Evolutionary conservation across 257 asterid genomes (phyloP), one percentile per base, ranked within the genome.

Genomic region (Dorcoceras hygrometricum): DNA sequence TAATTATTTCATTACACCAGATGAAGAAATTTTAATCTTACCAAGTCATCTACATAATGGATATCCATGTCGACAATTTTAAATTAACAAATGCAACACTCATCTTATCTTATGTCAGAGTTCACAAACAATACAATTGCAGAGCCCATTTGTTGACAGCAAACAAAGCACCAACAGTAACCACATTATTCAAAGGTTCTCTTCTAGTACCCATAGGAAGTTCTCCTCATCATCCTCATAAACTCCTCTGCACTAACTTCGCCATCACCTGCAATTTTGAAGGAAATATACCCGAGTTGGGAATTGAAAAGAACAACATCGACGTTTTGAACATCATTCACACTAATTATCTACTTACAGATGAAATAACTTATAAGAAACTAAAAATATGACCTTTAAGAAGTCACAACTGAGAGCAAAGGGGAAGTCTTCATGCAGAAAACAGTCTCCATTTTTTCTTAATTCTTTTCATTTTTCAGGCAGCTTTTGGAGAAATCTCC

Each of bases 191-290:
- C 6, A 39, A 36, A 36, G 46, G 14, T 19, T 53, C 54, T 27
- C 3, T 46, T 67, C 81, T 76, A 87, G 73, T 82, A 78, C 56
- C 95, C 91, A 12, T 78, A 93, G 19, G 96, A 82, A n/a, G 97
- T 88, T 78, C 86, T 83, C 76, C 95, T 81, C 97, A 93, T 93
- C 90, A 93, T 88, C 84, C 85, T 73, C 90, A 82, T 77, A 83
- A 90, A 93, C 66, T 90, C 99, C 1, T 93, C 95, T 0, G 76
- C 78, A 58, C 73, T 82, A 10, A 90, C 99, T 82, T 93, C 99
- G 12, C 99, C 97, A 68, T 93, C 99, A 62, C 78, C 99, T 93
- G 88, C 56, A 75, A 74, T 34, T 74, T 59, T 66, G 67, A 36
- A 54, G 8, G 26, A 57, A 25, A 12, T 22, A 3, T 59, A 29